These are phyloP conservation scores for Iodosphaeria phyllophila DNA, from an alignment of 2,329 filamentous ascomycete species.

Conservation along the genomic window DNA sequence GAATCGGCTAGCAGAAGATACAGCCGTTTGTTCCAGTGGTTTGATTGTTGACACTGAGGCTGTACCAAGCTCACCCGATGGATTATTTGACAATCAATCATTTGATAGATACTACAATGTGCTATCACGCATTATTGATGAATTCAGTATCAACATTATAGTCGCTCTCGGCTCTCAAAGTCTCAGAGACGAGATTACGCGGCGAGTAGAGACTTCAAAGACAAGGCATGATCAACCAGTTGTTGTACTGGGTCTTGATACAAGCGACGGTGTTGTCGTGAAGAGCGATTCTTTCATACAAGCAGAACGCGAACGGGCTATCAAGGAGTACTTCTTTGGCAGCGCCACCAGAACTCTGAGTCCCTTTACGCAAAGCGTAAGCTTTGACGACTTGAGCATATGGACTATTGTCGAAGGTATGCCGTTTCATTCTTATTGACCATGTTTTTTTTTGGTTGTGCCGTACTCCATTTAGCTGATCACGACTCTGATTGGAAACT, in stretches of 20 bases:
- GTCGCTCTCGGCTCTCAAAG: conserved; percentile 66
- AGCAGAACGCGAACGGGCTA: conserved; percentile 51
- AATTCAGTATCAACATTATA: conserved; percentile 54
- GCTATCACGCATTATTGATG: conserved; percentile 54
- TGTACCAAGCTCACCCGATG: conserved; percentile 43
- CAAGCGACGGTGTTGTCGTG: conserved; percentile 70
- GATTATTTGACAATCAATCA: no score
- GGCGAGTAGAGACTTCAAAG: conserved; percentile 40
- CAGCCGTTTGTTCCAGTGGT: conserved; percentile 50
- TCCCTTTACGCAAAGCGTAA: conserved; percentile 71
- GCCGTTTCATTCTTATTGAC: conserved; percentile 8
- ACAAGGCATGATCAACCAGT: conserved; percentile 48
- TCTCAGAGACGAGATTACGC: conserved; percentile 55
- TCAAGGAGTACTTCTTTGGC: conserved; percentile 91
- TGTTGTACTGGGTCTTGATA: conserved; percentile 59
- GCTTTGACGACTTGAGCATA: conserved; percentile 55
- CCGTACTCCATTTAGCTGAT: no score
- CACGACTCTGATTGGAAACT: background rate
- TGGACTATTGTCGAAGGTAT: conserved; percentile 49
- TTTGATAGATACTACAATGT: no score
- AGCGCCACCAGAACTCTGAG: conserved; percentile 58
- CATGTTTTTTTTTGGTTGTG: no score
- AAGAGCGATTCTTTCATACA: conserved; percentile 60
- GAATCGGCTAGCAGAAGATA: conserved; percentile 59
- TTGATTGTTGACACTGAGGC: conserved; percentile 75